phyloP scores from a whole-genome alignment of 2,329 filamentous ascomycete species.

The Samsoniella hepiali region DNA sequence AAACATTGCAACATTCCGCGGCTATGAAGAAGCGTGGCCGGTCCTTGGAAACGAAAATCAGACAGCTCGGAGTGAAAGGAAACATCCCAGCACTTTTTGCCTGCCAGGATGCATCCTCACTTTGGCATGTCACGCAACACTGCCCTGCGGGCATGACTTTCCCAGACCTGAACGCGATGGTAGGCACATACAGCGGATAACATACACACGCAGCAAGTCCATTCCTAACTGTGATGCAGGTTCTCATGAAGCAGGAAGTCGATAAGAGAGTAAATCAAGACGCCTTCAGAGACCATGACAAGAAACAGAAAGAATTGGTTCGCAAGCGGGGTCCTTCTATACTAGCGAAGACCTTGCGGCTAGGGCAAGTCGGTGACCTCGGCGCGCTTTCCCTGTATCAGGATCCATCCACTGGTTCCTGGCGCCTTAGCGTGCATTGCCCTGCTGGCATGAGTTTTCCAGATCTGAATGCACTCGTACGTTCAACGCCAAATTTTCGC shows the following conservation, averaged over 20 bases:
- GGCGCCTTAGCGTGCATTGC: neutral
- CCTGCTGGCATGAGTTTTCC: neutral
- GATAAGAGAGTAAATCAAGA: neutral
- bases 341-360: neutral
- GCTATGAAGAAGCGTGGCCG: neutral
- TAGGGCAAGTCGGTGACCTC: neutral
- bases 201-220: neutral
- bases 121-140: too few species aligned
- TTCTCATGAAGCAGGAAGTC: neutral
- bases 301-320: too few species aligned
- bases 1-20: neutral
- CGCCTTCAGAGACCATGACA: neutral
- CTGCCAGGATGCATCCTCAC: too few species aligned
- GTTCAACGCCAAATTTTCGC: too few species aligned
- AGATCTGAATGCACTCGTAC: neutral
- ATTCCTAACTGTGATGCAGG: neutral
- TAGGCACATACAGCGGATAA: too few species aligned
- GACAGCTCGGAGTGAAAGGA: neutral
- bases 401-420: neutral
- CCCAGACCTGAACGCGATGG: too few species aligned
- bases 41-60: neutral
- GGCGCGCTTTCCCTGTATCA: neutral
- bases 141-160: too few species aligned
- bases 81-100: neutral
- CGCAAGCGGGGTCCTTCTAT: neutral